Base-by-base conservation (phyloP, 1,284 basidiomycete species). In the Moesziomyces antarcticus region DNA sequence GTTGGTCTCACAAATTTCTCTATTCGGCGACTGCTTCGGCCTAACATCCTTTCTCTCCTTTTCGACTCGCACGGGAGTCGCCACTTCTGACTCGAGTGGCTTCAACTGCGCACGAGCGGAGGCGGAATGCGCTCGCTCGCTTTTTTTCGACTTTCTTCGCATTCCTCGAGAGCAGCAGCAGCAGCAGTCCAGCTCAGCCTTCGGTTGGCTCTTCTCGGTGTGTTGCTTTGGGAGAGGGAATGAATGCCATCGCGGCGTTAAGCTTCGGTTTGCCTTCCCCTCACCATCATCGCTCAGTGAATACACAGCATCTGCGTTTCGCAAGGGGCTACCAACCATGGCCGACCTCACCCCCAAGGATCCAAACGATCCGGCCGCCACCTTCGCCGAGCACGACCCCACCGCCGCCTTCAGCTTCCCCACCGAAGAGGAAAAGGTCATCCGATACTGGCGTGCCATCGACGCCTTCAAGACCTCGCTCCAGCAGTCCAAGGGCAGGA, bases 381-480 rank as follows among this genome's bases (percentile, higher is more conserved):
- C 40, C 54, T 73, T 73, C 25, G 70, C 53, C 41, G 64, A 67
- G 51, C 64, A 73, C 60, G 64, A 73, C 48, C 59, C 63, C 64
- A 64, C 90, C 56, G 86, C 89, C 25, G 87, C 88, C 33, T 95
- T 97, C 86, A 90, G 91, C 86, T 97, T 97, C 85, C 88, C 95
- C 16, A 90, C 90, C 84, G 92, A 97, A 84, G 96, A 98, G 85
- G 91, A 93, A 84, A 94, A 94, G 81, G 93, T 98, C 65, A 88
- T 98, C 76, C 87, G 88, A 61, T 98, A 91, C 86, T 99, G 97
- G 97, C 88, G 89, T 72, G 94, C 94, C 83, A 99, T 99, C 84
- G 93, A 99, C 87, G 97, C 97, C 56, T 99, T 99, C 87, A 89
- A 92, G 85, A 97, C 95, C 6, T 93, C 92, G 79, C 86, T 97